Percentiles rank a stretch among this genome's conserved stretches.
Conservation (phyloP, 2,329 filamentous ascomycete genomes). For the Colletotrichum higginsianum region DNA sequence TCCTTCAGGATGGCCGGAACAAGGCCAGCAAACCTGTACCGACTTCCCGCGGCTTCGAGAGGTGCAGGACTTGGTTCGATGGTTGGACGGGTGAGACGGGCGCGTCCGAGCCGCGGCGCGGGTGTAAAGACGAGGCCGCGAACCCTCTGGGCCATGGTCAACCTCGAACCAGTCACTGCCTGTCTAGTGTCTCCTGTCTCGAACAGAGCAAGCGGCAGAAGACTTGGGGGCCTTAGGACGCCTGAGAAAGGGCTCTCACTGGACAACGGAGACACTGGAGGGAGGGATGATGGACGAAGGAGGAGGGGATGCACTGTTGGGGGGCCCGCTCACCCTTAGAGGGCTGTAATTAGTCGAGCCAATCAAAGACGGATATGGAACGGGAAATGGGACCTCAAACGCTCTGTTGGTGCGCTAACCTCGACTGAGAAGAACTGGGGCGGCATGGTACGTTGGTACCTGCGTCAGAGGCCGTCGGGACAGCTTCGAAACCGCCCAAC, state of each 20-base stretch:
- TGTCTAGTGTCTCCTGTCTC: neutral
- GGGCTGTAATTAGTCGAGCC: neutral
- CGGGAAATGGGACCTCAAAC: slow-evolving; percentile 39
- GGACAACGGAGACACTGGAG: neutral
- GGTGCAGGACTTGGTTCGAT: slow-evolving; percentile 30
- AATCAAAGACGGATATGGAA: slow-evolving; percentile 3
- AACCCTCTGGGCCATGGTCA: slow-evolving; percentile 27
- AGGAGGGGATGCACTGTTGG: neutral
- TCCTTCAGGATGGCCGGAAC: slow-evolving; percentile 33
- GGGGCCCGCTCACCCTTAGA: neutral
- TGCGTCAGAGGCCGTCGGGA: slow-evolving; percentile 31
- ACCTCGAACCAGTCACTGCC: slow-evolving; percentile 24
- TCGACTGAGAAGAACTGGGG: neutral
- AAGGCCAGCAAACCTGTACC: neutral
- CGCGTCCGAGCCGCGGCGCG: slow-evolving; percentile 39
- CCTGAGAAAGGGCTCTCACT: neutral
- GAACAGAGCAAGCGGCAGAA: slow-evolving; percentile 22
- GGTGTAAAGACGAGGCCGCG: slow-evolving; percentile 36
- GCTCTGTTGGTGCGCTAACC: slow-evolving; percentile 34
- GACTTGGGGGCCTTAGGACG: slow-evolving; percentile 1
- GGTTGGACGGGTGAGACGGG: slow-evolving; percentile 36
- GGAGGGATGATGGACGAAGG: neutral
- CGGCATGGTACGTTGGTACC: slow-evolving; percentile 15
- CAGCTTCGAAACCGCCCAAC: slow-evolving; percentile 38
- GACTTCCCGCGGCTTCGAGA: slow-evolving; percentile 17